A percentile compares a stretch with the other conserved stretches of the same genome.
Conservation (phyloP, 2,329 filamentous ascomycete species). For the Dactylellina leptospora region DNA sequence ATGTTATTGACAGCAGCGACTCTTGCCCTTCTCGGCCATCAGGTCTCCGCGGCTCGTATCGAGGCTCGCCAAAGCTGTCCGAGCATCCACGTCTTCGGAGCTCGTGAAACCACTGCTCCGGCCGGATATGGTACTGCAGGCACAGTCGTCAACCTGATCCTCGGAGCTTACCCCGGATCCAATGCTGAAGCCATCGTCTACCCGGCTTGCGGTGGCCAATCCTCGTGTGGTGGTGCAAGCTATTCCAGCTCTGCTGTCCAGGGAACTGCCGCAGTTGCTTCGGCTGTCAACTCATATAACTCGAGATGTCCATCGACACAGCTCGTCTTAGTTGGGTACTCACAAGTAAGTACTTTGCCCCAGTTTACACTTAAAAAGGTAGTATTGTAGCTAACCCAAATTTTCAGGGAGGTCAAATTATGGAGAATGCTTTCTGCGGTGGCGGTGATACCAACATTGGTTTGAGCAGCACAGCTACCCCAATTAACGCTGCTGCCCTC, state of each 20-base stretch:
- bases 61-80: slow-evolving; percentile 60
- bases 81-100: slow-evolving; percentile 65
- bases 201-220: slow-evolving; percentile 71
- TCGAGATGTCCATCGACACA: slow-evolving; percentile 67
- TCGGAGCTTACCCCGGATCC: slow-evolving; percentile 64
- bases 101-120: slow-evolving; percentile 64
- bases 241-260: slow-evolving; percentile 70
- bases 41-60: slow-evolving; percentile 29
- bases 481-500: slow-evolving; percentile 64
- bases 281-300: slow-evolving; percentile 69
- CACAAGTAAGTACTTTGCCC: slow-evolving; percentile 63
- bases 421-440: slow-evolving; percentile 71
- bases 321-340: slow-evolving; percentile 71
- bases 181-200: slow-evolving; percentile 68
- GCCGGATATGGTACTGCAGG: slow-evolving; percentile 66
- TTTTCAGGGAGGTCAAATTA: slow-evolving; percentile 69
- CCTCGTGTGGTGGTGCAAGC: slow-evolving; percentile 67
- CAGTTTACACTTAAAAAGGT: not conserved
- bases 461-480: slow-evolving; percentile 62
- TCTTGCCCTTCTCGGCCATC: slow-evolving; percentile 46
- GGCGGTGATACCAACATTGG: slow-evolving; percentile 65
- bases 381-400: not conserved
- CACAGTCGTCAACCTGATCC: slow-evolving; percentile 65
- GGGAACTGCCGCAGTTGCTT: slow-evolving; percentile 69
- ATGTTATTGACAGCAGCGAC: slow-evolving; percentile 51